These are phyloP conservation scores for Leishmania turanica DNA, from an alignment of 208 protist genomes.

Conservation along the genomic window DNA sequence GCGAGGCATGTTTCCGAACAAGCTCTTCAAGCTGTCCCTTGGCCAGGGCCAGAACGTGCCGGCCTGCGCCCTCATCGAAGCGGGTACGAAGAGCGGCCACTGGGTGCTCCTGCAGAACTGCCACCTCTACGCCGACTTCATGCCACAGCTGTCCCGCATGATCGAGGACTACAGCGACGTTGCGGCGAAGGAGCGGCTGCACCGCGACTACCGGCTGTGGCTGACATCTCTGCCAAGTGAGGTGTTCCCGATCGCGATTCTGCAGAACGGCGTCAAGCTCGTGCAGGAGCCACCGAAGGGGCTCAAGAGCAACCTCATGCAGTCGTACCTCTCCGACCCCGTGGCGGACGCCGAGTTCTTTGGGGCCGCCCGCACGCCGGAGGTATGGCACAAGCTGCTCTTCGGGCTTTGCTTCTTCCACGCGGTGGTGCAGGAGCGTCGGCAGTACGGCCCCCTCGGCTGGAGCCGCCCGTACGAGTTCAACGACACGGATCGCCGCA, in stretches of 20 bases:
- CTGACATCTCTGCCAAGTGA: slow-evolving; percentile 97
- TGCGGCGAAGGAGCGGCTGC: slow-evolving; percentile 85
- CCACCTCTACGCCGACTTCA: slow-evolving; percentile 95
- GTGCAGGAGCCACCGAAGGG: slow-evolving; percentile 98
- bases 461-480: slow-evolving; percentile 98
- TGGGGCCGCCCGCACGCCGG: slow-evolving; percentile 74
- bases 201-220: slow-evolving; percentile 97
- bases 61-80: slow-evolving; percentile 90
- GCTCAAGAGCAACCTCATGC: slow-evolving; percentile 95
- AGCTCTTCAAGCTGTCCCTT: slow-evolving; percentile 94
- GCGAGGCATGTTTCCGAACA: slow-evolving; percentile 78
- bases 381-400: slow-evolving; percentile 91
- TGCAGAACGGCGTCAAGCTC: slow-evolving; percentile 98
- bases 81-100: slow-evolving; percentile 82
- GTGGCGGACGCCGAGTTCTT: slow-evolving; percentile 90
- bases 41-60: slow-evolving; percentile 96
- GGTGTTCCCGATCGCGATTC: slow-evolving; percentile 97
- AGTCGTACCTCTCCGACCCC: slow-evolving; percentile 94
- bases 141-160: slow-evolving; percentile 92
- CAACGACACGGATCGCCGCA: slow-evolving; percentile 96
- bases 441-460: slow-evolving; percentile 96
- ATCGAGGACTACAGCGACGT: slow-evolving; percentile 93
- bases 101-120: slow-evolving; percentile 98
- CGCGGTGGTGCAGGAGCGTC: slow-evolving; percentile 96
- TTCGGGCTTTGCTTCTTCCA: slow-evolving; percentile 97